Evolutionary conservation across 2,329 filamentous ascomycete species (phyloP).

Genomic region (Orbilia ellipsospora): DNA sequence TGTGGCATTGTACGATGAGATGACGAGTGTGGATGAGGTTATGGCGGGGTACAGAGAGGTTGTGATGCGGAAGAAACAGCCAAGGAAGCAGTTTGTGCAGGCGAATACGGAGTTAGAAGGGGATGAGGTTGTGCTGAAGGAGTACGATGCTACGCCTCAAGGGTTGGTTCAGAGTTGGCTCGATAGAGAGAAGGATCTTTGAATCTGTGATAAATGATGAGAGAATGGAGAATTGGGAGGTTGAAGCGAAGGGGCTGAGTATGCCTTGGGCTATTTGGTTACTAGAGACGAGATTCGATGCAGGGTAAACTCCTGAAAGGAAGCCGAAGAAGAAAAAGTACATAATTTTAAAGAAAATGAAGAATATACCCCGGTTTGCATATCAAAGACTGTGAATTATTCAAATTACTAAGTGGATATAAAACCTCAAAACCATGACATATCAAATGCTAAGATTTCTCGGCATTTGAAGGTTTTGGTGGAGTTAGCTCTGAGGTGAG

Average conservation of each 20-base stretch:
- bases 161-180: constrained; percentile 69
- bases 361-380: no score
- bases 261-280: no score
- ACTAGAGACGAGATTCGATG: no score
- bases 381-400: no score
- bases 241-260: no score
- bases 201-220: not conserved
- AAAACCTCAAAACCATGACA: no score
- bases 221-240: not conserved
- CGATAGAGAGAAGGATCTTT: constrained; percentile 60
- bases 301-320: no score
- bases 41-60: constrained; percentile 69
- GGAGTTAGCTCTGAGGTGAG: not conserved
- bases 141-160: constrained; percentile 69
- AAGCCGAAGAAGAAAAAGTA: no score
- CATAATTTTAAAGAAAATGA: no score
- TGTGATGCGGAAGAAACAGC: constrained; percentile 69
- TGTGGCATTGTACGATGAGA: constrained; percentile 69
- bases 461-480: not conserved
- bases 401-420: no score
- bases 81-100: constrained; percentile 73
- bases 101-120: constrained; percentile 68
- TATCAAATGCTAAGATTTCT: no score
- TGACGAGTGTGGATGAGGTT: constrained; percentile 68
- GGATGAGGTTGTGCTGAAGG: constrained; percentile 66